A percentile compares a stretch with the other conserved stretches of the same genome.
Evolutionary conservation across 805 yeast genomes (phyloP).

Genomic region (Suhomyces kilbournensis): DNA sequence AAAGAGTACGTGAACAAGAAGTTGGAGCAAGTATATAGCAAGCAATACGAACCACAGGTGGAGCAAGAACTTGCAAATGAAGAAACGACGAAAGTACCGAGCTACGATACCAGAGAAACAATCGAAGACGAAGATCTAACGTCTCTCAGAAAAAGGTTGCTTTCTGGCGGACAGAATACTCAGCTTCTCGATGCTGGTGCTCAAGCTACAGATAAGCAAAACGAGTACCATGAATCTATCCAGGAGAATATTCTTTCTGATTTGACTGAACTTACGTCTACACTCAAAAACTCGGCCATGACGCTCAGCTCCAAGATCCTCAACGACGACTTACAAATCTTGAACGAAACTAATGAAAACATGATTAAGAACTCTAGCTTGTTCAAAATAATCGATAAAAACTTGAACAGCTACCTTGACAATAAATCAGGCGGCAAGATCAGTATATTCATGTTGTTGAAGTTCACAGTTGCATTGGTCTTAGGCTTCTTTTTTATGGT

Average conservation of each 20-base stretch:
- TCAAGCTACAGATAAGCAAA: slow-evolving; percentile 17
- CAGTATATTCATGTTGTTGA: slow-evolving; percentile 36
- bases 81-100: not conserved
- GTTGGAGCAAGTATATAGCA: slow-evolving; percentile 10
- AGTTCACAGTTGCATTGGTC: slow-evolving; percentile 24
- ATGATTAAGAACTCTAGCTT: slow-evolving; percentile 29
- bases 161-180: slow-evolving; percentile 21
- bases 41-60: slow-evolving; percentile 1
- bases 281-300: slow-evolving; percentile 47
- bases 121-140: slow-evolving; percentile 18
- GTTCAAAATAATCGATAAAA: slow-evolving; percentile 31
- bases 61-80: not conserved
- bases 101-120: not conserved
- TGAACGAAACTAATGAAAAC: slow-evolving; percentile 34
- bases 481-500: slow-evolving; percentile 30
- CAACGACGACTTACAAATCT: slow-evolving; percentile 32
- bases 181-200: slow-evolving; percentile 9
- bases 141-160: slow-evolving; percentile 22
- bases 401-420: slow-evolving; percentile 34
- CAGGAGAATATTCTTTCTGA: slow-evolving; percentile 52
- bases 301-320: slow-evolving; percentile 34
- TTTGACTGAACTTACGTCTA: slow-evolving; percentile 45
- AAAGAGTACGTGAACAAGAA: slow-evolving; percentile 17
- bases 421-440: slow-evolving; percentile 42
- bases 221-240: slow-evolving; percentile 39